Evolutionary conservation across 108 stramenopile species (phyloP).

Genomic region (Skeletonema tropicum): DNA sequence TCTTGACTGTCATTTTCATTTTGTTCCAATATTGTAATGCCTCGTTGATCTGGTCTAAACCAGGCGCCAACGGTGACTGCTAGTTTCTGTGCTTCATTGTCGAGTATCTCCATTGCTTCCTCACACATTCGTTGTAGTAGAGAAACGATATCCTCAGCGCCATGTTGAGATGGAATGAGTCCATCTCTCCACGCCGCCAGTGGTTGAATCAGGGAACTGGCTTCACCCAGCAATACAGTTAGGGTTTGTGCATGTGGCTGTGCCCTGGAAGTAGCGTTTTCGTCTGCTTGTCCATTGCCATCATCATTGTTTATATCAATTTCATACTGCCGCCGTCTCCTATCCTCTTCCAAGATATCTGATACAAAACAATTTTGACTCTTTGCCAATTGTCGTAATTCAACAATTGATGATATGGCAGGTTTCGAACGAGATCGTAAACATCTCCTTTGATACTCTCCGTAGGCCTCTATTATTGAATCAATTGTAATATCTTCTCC

Average conservation of each 20-base stretch:
- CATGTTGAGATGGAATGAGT: constrained; percentile 37
- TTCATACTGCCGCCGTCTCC: constrained; percentile 32
- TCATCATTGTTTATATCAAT: constrained; percentile 41
- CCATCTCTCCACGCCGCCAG: constrained; percentile 70
- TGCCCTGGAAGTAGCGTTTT: constrained; percentile 20
- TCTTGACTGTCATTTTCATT: not conserved
- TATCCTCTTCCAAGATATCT: constrained; percentile 42
- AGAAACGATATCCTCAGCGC: constrained; percentile 5
- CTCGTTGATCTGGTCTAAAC: constrained; percentile 65
- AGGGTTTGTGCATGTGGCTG: constrained; percentile 70
- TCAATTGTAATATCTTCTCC: constrained; percentile 23
- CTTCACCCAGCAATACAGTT: constrained; percentile 76
- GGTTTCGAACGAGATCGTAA: constrained; percentile 74
- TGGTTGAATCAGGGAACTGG: constrained; percentile 78
- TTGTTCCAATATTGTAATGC: constrained; percentile 31
- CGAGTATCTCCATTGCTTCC: constrained; percentile 57
- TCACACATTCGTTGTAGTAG: constrained; percentile 49
- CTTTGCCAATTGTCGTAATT: constrained; percentile 52
- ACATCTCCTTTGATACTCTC: constrained; percentile 70
- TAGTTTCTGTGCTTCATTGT: constrained; percentile 72
- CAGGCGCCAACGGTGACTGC: constrained; percentile 68
- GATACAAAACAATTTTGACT: constrained; percentile 43
- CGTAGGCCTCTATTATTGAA: constrained; percentile 51
- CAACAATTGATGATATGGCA: constrained; percentile 58
- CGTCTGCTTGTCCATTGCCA: constrained; percentile 49